phyloP scores from a whole-genome alignment of 352 stramenopile genomes.

The Globisporangium orthogonon region DNA sequence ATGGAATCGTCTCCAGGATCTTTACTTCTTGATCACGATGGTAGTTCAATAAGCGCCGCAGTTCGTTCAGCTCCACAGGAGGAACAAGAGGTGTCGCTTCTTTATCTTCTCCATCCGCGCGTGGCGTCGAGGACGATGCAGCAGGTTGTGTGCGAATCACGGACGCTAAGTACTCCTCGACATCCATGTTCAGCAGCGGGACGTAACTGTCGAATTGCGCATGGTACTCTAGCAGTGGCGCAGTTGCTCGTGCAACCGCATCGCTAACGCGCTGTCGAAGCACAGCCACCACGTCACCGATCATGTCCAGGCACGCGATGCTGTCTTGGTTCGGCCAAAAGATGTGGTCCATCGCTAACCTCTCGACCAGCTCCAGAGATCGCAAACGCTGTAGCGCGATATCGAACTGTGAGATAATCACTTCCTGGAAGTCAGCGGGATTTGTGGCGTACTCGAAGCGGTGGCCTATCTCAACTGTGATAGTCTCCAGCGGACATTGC shows the following conservation, averaged over 20 bases:
- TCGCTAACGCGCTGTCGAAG: slow-evolving; percentile 46
- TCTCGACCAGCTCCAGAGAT: slow-evolving; percentile 87
- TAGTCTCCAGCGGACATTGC: slow-evolving; percentile 47
- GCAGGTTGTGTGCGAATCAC: slow-evolving; percentile 46
- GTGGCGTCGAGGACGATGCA: slow-evolving; percentile 15
- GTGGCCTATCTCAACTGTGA: slow-evolving; percentile 37
- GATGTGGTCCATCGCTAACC: slow-evolving; percentile 92
- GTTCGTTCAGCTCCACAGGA: slow-evolving; percentile 69
- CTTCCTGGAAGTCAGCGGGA: slow-evolving; percentile 57
- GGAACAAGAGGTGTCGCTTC: slow-evolving; percentile 44
- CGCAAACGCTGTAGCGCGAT: slow-evolving; percentile 70
- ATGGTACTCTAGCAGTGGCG: slow-evolving; percentile 73
- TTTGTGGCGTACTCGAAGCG: slow-evolving; percentile 79
- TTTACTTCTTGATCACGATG: slow-evolving; percentile 60
- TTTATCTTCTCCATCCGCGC: slow-evolving; percentile 23
- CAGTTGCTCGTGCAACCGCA: slow-evolving; percentile 36
- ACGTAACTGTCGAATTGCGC: slow-evolving; percentile 81
- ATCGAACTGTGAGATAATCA: slow-evolving; percentile 76
- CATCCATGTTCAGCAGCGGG: slow-evolving; percentile 88
- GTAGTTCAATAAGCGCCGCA: slow-evolving; percentile 51
- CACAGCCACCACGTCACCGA: slow-evolving; percentile 44
- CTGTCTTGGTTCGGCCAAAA: slow-evolving; percentile 93
- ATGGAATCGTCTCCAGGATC: slow-evolving; percentile 67
- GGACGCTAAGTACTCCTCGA: slow-evolving; percentile 69
- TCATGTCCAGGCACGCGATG: slow-evolving; percentile 77